A percentile compares a stretch with the other conserved stretches of the same genome.
Evolutionary conservation across 1,284 basidiomycete genomes (phyloP).

Genomic region (Pterula multifida): DNA sequence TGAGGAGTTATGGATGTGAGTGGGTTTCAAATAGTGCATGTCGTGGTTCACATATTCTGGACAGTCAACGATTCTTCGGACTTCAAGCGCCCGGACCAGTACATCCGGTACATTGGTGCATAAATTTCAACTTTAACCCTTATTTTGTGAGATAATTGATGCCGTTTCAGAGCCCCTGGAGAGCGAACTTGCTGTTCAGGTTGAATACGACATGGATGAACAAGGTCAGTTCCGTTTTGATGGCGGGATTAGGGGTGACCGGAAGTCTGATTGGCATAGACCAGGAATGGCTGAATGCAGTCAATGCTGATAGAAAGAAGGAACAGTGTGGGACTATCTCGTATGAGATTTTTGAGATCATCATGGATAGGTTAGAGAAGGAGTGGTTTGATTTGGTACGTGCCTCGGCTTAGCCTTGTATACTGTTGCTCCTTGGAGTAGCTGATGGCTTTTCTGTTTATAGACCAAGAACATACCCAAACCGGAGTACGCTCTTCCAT

Average conservation of each 20-base stretch:
- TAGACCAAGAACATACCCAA: slow-evolving; percentile 89
- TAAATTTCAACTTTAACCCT: slow-evolving; percentile 4
- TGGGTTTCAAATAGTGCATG: slow-evolving; percentile 9
- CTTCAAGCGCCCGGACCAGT: slow-evolving; percentile 72
- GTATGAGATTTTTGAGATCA: slow-evolving; percentile 88
- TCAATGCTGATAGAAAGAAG: slow-evolving; percentile 78
- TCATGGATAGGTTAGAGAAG: slow-evolving; percentile 97
- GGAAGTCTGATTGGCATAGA: slow-evolving; percentile 34
- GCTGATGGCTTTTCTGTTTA: slow-evolving; percentile 1
- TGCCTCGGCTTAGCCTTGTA: slow-evolving; percentile 13
- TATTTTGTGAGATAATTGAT: background rate
- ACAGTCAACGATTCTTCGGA: slow-evolving; percentile 73
- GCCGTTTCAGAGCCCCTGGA: slow-evolving; percentile 73
- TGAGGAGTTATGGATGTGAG: slow-evolving; percentile 51
- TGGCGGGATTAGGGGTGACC: slow-evolving; percentile 3
- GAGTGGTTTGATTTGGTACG: slow-evolving; percentile 95
- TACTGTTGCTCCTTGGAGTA: slow-evolving; percentile 4
- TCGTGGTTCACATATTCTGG: slow-evolving; percentile 4
- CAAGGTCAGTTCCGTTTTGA: slow-evolving; percentile 57
- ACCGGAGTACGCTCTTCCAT: slow-evolving; percentile 69
- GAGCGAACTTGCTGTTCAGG: slow-evolving; percentile 82
- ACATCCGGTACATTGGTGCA: slow-evolving; percentile 83
- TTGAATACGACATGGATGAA: slow-evolving; percentile 99
- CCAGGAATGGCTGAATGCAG: slow-evolving; percentile 86
- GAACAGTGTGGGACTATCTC: slow-evolving; percentile 65